Conservation (phyloP, 163 green algal genomes). For the Scenedesmus sp. region DNA sequence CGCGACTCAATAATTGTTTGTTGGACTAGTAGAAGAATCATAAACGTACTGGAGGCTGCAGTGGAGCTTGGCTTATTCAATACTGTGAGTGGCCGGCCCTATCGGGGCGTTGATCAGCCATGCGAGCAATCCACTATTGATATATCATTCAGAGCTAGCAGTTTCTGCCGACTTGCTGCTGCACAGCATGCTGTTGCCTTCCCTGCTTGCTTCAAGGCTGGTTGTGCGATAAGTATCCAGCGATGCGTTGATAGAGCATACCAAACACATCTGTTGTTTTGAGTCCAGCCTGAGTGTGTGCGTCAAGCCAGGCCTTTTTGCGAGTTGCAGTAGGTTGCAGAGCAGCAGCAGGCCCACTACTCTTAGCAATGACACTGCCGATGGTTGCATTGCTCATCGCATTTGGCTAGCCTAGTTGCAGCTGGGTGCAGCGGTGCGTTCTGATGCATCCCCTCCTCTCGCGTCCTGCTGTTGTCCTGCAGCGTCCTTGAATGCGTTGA, state of each 20-base stretch:
- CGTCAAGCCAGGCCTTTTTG: not conserved
- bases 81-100: not conserved
- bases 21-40: not conserved
- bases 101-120: not conserved
- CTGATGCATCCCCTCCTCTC: constrained; percentile 12
- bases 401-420: not conserved
- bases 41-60: not conserved
- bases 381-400: not conserved
- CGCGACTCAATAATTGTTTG: not conserved
- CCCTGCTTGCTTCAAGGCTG: not conserved
- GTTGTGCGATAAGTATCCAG: not conserved
- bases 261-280: not conserved
- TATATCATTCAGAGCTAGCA: not conserved
- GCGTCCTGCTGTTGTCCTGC: constrained; percentile 4
- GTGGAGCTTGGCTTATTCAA: not conserved
- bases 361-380: not conserved
- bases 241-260: not conserved
- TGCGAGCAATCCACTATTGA: not conserved
- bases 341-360: not conserved
- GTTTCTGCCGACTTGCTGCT: not conserved
- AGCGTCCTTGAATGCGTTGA: not conserved
- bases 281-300: not conserved
- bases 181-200: not conserved
- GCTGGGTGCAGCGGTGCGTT: not conserved
- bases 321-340: not conserved